A percentile compares a stretch with the other conserved stretches of the same genome.
Evolutionary conservation across 176 grass and related monocot genomes (phyloP).

Genomic region (Carex scoparia): DNA sequence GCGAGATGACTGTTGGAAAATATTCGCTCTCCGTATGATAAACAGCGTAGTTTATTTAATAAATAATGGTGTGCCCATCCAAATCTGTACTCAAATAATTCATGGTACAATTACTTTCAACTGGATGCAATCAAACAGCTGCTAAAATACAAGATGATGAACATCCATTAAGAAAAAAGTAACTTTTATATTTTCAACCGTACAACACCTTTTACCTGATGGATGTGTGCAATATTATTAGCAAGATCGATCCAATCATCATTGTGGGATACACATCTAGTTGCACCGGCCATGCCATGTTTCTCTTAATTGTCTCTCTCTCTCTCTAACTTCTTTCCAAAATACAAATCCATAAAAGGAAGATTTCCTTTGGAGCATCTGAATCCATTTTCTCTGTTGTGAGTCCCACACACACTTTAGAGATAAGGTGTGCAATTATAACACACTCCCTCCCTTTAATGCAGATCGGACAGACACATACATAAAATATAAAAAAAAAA

Average conservation of each 20-base stretch:
- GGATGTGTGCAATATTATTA: not conserved
- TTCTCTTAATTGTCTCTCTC: not conserved
- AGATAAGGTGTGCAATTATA: slow-evolving; percentile 18
- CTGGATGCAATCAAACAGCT: not conserved
- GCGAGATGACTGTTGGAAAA: too few species aligned
- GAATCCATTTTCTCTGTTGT: not conserved
- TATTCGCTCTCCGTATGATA: too few species aligned
- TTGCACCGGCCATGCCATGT: not conserved
- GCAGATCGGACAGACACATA: not conserved
- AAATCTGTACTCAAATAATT: not conserved
- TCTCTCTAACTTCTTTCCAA: not conserved
- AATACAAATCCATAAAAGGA: slow-evolving; percentile 25
- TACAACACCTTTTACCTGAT: not conserved
- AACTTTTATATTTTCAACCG: not conserved
- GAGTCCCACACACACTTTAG: slow-evolving; percentile 4
- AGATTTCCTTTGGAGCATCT: slow-evolving; percentile 25
- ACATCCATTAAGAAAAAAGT: not conserved
- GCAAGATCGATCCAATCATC: slow-evolving; percentile 1
- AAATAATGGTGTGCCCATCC: not conserved
- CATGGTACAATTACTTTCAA: not conserved
- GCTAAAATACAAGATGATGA: not conserved
- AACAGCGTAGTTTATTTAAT: not conserved
- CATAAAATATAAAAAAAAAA: not conserved
- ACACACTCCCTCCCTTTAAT: not conserved
- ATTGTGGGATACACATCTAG: not conserved